These are phyloP conservation scores for Reutealis trisperma DNA, from an alignment of 345 rosid genomes.

Conservation along the genomic window DNA sequence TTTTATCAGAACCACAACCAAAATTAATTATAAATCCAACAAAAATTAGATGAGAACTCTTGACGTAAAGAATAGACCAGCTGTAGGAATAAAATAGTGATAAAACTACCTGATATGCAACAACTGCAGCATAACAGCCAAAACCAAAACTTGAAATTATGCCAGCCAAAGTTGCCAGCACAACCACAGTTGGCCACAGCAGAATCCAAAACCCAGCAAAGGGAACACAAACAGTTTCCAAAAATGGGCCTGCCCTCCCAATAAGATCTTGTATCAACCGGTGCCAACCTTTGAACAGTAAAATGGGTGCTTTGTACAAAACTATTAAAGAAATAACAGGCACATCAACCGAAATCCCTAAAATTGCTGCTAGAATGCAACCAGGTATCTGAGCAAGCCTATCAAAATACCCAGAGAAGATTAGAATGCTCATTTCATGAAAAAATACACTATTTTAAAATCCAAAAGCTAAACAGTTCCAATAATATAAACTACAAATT, in stretches of 20 bases:
- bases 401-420: neutral
- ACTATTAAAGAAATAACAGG: conserved; percentile 22
- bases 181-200: conserved; percentile 29
- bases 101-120: conserved; percentile 25
- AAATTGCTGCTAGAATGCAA: conserved; percentile 19
- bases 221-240: conserved; percentile 36
- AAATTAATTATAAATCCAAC: neutral
- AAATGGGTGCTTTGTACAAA: conserved; percentile 21
- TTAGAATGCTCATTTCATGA: neutral
- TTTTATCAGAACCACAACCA: neutral
- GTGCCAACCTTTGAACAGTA: conserved; percentile 32
- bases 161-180: conserved; percentile 20
- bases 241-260: conserved; percentile 31
- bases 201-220: conserved; percentile 28
- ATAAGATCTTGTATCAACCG: conserved; percentile 25
- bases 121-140: conserved; percentile 27
- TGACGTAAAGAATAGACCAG: neutral
- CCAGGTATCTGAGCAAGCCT: conserved; percentile 26
- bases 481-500: neutral
- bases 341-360: conserved; percentile 23
- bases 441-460: neutral
- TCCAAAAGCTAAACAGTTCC: neutral
- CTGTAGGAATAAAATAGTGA: neutral
- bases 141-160: conserved; percentile 21
- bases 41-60: too few relatives aligned